Percentiles rank a stretch among this genome's conserved stretches.
Evolutionary conservation across 2,329 filamentous ascomycete species (phyloP).

Genomic region (Cladosporium halotolerans): DNA sequence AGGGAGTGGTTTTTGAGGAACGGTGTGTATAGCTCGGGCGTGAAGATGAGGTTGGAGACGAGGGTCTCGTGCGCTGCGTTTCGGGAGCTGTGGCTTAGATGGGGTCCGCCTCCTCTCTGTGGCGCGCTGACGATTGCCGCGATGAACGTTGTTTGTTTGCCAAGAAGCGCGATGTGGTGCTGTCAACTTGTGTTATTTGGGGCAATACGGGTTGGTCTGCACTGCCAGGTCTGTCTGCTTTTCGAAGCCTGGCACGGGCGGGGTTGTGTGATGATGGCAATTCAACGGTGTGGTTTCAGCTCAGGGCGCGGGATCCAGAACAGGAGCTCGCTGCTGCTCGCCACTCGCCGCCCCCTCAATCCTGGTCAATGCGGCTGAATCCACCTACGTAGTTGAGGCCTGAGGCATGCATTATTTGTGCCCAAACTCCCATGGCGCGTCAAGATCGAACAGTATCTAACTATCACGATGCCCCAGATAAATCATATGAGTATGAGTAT

Average conservation of each 20-base stretch:
- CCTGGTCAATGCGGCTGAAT: slow-evolving; percentile 4
- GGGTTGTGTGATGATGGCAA: neutral
- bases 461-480: no score
- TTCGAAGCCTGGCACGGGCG: neutral
- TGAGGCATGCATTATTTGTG: no score
- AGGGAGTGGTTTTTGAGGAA: no score
- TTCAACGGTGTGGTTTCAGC: slow-evolving; percentile 1
- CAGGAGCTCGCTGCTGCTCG: neutral
- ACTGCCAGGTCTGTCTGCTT: no score
- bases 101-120: slow-evolving; percentile 8
- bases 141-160: neutral
- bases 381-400: no score
- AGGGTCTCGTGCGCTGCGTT: slow-evolving; percentile 10
- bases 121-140: neutral
- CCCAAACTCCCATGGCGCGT: no score
- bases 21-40: neutral
- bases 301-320: no score
- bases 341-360: neutral
- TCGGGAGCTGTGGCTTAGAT: slow-evolving; percentile 5
- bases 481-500: no score
- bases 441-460: no score
- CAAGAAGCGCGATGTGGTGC: neutral
- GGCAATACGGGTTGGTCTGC: no score
- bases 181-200: neutral
- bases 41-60: slow-evolving; percentile 7